phyloP scores from a whole-genome alignment of 495 filamentous ascomycete genomes.

The Wilcoxina mikolae region DNA sequence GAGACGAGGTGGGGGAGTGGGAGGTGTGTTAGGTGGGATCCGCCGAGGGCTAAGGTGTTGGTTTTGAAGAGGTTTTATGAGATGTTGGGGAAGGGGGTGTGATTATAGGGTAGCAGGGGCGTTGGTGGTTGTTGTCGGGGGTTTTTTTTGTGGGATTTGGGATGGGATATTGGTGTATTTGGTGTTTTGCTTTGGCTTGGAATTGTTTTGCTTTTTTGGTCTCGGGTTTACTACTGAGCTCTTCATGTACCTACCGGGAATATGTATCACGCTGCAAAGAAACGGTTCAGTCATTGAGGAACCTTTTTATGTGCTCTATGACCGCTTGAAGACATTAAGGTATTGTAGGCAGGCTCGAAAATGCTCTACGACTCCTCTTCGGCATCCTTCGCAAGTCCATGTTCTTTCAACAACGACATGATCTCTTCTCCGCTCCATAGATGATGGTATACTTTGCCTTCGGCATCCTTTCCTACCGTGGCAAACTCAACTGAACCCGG shows the following conservation, averaged over 20 bases:
- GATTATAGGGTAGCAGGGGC: not conserved
- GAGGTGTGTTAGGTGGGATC: slow-evolving; percentile 13
- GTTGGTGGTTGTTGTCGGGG: not conserved
- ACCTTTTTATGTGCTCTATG: not conserved
- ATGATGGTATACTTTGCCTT: slow-evolving; percentile 93
- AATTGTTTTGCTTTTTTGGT: too few relatives aligned
- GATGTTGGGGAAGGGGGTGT: slow-evolving; percentile 4
- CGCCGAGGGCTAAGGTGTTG: slow-evolving; percentile 13
- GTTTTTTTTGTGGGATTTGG: not conserved
- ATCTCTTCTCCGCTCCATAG: slow-evolving; percentile 97
- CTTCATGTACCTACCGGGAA: too few relatives aligned
- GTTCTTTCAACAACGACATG: slow-evolving; percentile 80
- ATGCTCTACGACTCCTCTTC: slow-evolving; percentile 40
- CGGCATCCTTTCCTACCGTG: slow-evolving; percentile 86
- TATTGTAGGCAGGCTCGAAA: not conserved
- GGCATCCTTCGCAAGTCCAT: slow-evolving; percentile 81
- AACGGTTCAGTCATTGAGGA: too few relatives aligned
- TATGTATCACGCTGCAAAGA: too few relatives aligned
- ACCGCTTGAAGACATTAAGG: not conserved
- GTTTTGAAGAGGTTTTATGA: slow-evolving; percentile 18
- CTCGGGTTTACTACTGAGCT: too few relatives aligned
- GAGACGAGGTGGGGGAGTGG: slow-evolving; percentile 14
- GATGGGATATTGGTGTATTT: too few relatives aligned
- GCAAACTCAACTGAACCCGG: slow-evolving; percentile 93
- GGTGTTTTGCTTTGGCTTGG: too few relatives aligned